phyloP scores from a whole-genome alignment of 2,329 filamentous ascomycete genomes.

The Chrysosporium keratinophilum region DNA sequence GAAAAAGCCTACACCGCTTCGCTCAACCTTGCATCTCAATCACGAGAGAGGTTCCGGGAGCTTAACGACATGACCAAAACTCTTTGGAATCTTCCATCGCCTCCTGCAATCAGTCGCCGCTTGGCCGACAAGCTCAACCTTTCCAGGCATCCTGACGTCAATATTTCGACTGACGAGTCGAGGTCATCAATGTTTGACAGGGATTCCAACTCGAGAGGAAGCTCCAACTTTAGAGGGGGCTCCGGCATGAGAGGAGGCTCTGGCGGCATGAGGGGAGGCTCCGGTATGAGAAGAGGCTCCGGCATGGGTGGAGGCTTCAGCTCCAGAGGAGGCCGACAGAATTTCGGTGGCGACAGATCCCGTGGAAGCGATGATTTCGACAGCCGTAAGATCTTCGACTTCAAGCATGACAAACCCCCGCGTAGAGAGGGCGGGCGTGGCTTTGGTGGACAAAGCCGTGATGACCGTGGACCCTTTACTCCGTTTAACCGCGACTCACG shows the following conservation, averaged over 20 bases:
- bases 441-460: background rate
- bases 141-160: background rate
- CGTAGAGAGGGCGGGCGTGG: background rate
- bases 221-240: background rate
- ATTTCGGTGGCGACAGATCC: background rate
- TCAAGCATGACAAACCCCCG: background rate
- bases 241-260: background rate
- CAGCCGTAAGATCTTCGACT: too few relatives aligned
- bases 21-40: conserved; percentile 25
- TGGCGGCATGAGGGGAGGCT: background rate
- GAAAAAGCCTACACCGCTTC: conserved; percentile 47
- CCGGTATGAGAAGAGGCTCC: background rate
- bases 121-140: background rate
- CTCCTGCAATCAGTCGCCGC: background rate
- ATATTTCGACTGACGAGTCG: background rate
- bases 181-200: background rate
- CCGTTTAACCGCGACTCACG: background rate
- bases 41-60: conserved; percentile 1
- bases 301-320: background rate
- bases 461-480: background rate
- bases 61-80: conserved; percentile 1
- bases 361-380: too few relatives aligned
- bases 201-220: background rate
- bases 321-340: background rate
- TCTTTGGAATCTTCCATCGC: conserved; percentile 4